A percentile compares a stretch with the other conserved stretches of the same genome.
These are phyloP conservation scores for Epichloe uncinata DNA, from an alignment of 2,329 filamentous ascomycete genomes.

Conservation along the genomic window DNA sequence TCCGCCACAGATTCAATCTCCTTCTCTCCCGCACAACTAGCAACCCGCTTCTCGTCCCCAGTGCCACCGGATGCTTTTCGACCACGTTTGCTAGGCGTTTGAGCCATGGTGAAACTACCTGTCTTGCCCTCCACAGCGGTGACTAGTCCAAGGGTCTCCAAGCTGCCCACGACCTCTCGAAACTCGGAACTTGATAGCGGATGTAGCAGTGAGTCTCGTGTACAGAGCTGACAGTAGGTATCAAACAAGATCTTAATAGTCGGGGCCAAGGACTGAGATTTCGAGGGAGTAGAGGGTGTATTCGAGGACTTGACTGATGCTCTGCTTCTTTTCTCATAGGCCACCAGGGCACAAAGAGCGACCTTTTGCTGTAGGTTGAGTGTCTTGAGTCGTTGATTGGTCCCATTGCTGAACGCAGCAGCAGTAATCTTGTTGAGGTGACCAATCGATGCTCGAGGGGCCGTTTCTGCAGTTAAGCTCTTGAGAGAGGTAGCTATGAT, in stretches of 20 bases:
- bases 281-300: slow-evolving; percentile 43
- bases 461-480: slow-evolving; percentile 58
- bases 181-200: slow-evolving; percentile 87
- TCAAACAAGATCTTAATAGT: slow-evolving; percentile 76
- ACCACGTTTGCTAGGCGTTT: slow-evolving; percentile 59
- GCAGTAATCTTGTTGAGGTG: slow-evolving; percentile 89
- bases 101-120: slow-evolving; percentile 48
- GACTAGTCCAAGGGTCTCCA: slow-evolving; percentile 79
- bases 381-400: slow-evolving; percentile 67
- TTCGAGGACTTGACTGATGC: slow-evolving; percentile 29
- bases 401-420: slow-evolving; percentile 79
- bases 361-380: slow-evolving; percentile 96
- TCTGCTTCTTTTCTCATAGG: slow-evolving; percentile 66
- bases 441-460: slow-evolving; percentile 76
- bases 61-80: slow-evolving; percentile 40
- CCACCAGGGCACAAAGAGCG: slow-evolving; percentile 75
- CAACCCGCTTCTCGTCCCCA: slow-evolving; percentile 63
- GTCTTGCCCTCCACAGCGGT: slow-evolving; percentile 56
- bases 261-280: slow-evolving; percentile 49
- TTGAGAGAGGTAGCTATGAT: slow-evolving; percentile 41
- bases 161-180: slow-evolving; percentile 75
- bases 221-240: slow-evolving; percentile 72
- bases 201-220: slow-evolving; percentile 74
- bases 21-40: slow-evolving; percentile 66
- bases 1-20: slow-evolving; percentile 63